Evolutionary conservation across 495 filamentous ascomycete species (phyloP).

Genomic region (Neurospora sp.): DNA sequence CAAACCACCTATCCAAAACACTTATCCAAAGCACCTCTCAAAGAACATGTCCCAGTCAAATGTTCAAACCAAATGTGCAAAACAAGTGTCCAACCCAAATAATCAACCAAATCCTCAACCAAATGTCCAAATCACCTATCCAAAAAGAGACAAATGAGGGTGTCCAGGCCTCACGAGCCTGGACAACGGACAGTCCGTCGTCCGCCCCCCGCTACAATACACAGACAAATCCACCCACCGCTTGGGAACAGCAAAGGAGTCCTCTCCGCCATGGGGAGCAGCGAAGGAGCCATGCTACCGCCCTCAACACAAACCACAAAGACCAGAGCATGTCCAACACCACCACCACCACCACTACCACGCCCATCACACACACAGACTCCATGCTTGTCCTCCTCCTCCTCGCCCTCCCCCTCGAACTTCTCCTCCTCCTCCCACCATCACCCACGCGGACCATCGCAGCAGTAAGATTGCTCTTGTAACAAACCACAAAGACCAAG

Average conservation of each 20-base stretch:
- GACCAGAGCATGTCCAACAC: neutral
- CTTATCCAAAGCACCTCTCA: too few relatives aligned
- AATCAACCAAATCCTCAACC: neutral
- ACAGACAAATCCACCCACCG: neutral
- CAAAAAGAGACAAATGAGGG: neutral
- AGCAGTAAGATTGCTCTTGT: too few relatives aligned
- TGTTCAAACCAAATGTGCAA: neutral
- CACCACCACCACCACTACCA: neutral
- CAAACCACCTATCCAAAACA: neutral
- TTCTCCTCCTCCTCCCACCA: neutral
- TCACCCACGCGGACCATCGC: too few relatives aligned
- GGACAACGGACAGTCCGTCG: neutral
- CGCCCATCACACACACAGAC: neutral
- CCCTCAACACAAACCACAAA: neutral
- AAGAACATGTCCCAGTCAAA: neutral
- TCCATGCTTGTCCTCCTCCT: neutral
- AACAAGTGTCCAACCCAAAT: too few relatives aligned
- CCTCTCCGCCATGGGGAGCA: neutral
- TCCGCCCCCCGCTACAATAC: neutral
- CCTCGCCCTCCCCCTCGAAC: neutral
- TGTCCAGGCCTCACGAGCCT: neutral
- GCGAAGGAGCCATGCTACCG: neutral
- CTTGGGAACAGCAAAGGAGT: neutral
- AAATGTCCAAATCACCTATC: neutral
- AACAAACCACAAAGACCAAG: neutral